A percentile compares a stretch with the other conserved stretches of the same genome.
Conservation (phyloP, 2,329 filamentous ascomycete species). For the Lecanoromycetidae sp. region DNA sequence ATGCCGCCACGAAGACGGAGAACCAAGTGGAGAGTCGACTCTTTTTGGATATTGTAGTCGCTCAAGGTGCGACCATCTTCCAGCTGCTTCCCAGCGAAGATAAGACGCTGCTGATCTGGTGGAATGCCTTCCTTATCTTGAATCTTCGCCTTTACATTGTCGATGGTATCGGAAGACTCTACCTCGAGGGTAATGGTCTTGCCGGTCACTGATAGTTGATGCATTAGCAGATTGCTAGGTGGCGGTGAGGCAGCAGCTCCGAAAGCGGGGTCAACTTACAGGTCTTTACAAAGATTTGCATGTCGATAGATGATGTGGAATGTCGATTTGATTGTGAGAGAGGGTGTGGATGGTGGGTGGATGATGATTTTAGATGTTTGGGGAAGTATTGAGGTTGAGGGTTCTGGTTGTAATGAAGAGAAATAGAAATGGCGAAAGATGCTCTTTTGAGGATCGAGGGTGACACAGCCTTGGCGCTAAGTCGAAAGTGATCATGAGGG, state of each 20-base stretch:
- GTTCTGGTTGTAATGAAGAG: conserved; percentile 19
- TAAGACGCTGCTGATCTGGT: conserved; percentile 88
- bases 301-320: conserved; percentile 34
- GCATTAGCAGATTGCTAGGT: conserved; percentile 16
- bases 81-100: conserved; percentile 92
- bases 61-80: conserved; percentile 84
- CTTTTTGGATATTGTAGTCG: conserved; percentile 95
- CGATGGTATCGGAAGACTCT: conserved; percentile 74
- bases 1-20: conserved; percentile 76
- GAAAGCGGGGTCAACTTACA: conserved; percentile 46
- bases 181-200: conserved; percentile 58
- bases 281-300: conserved; percentile 99
- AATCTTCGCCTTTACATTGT: conserved; percentile 95
- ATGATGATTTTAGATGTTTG: background rate
- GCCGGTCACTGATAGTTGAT: conserved; percentile 33
- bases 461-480: conserved; percentile 12
- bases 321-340: conserved; percentile 14
- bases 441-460: conserved; percentile 17
- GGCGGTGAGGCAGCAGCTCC: conserved; percentile 19
- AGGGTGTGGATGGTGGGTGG: background rate
- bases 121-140: conserved; percentile 97
- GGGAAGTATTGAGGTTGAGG: background rate
- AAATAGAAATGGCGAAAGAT: conserved; percentile 19
- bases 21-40: conserved; percentile 72
- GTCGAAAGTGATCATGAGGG: conserved; percentile 1